Evolutionary conservation across 306 rosid genomes (phyloP).

Genomic region (Abrus pulchellus): DNA sequence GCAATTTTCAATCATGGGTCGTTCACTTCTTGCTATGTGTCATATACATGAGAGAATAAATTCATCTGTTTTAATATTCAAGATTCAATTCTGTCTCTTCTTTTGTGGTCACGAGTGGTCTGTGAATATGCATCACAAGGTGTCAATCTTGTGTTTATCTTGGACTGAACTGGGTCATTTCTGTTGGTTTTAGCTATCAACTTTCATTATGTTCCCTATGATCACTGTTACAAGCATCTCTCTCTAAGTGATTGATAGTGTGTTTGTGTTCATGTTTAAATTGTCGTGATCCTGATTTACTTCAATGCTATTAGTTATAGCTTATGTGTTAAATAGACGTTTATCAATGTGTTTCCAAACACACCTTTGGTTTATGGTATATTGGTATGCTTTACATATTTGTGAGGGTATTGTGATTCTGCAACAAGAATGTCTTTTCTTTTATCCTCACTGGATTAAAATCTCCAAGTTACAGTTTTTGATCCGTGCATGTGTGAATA

Average conservation of each 20-base stretch:
- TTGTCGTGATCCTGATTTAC: too few species aligned
- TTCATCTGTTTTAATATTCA: not conserved
- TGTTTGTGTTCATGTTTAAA: too few species aligned
- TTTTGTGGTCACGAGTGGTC: not conserved
- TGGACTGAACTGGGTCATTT: not conserved
- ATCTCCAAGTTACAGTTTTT: not conserved
- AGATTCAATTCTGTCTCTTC: constrained; percentile 2
- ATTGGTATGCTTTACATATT: not conserved
- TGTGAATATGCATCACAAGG: not conserved
- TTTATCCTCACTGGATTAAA: not conserved
- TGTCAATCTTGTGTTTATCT: not conserved
- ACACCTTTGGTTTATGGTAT: too few species aligned
- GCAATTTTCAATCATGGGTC: constrained; percentile 20
- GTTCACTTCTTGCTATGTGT: not conserved
- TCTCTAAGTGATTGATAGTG: too few species aligned
- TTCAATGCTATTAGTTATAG: too few species aligned
- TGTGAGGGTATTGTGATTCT: constrained; percentile 6
- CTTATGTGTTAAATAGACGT: too few species aligned
- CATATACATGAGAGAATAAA: not conserved
- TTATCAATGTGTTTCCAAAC: too few species aligned
- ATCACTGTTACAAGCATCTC: constrained; percentile 1
- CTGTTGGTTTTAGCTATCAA: not conserved
- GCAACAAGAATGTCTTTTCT: not conserved
- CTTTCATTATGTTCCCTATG: constrained; percentile 11
- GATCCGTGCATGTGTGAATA: not conserved